Evolutionary conservation across 2,329 filamentous ascomycete species (phyloP).

Genomic region (Paramyrothecium roridum): DNA sequence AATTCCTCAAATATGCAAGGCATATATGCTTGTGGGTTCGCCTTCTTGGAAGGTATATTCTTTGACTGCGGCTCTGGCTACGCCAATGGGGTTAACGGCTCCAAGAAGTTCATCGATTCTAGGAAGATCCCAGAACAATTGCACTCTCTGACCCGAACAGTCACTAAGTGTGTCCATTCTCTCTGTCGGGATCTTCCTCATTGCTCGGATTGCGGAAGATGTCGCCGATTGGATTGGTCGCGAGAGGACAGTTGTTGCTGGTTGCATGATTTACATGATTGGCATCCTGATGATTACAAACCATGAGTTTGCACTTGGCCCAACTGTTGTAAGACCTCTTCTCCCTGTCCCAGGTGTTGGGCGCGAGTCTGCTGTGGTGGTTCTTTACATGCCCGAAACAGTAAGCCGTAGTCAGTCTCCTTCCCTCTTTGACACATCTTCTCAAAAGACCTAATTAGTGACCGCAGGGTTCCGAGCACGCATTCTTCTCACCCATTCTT

Average conservation of each 20-base stretch:
- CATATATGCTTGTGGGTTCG: no score
- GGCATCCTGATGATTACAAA: conserved; percentile 64
- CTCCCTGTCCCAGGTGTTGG: conserved; percentile 76
- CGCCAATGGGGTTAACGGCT: conserved; percentile 63
- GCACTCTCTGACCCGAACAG: conserved; percentile 37
- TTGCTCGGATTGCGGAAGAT: conserved; percentile 74
- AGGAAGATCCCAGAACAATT: conserved; percentile 37
- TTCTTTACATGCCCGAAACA: conserved; percentile 86
- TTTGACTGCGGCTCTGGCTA: conserved; percentile 79
- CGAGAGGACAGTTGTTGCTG: conserved; percentile 67
- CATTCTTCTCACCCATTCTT: no score
- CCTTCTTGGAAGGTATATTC: conserved; percentile 71
- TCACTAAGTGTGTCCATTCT: conserved; percentile 72
- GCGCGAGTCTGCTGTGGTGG: conserved; percentile 76
- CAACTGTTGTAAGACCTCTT: conserved; percentile 70
- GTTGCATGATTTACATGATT: conserved; percentile 68
- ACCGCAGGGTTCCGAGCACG: no score
- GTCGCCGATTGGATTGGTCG: conserved; percentile 73
- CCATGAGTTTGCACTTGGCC: conserved; percentile 45
- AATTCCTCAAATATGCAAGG: no score
- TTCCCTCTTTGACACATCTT: no score
- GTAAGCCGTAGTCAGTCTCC: no score
- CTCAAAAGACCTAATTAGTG: no score
- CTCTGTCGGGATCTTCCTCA: conserved; percentile 75
- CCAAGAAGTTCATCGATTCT: conserved; percentile 47